Evolutionary conservation across 257 asterid genomes (phyloP).

Genomic region (Lithospermum erythrorhizon): DNA sequence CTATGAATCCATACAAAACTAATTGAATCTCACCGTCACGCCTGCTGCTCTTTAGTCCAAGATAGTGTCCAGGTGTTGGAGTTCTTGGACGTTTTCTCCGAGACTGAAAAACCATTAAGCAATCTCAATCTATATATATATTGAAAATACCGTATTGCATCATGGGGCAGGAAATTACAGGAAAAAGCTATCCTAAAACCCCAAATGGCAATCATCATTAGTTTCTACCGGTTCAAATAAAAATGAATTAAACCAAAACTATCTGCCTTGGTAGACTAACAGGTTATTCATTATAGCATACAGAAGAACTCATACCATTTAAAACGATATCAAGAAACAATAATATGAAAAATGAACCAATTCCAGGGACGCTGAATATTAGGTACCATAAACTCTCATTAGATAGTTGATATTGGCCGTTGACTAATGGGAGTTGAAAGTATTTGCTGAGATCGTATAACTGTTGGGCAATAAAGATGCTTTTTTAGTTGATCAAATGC

Average conservation of each 20-base stretch:
- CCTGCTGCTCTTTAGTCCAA: constrained; percentile 82
- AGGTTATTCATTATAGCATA: not conserved
- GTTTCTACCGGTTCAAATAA: not conserved
- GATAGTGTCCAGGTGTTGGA: constrained; percentile 98
- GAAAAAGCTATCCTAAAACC: not conserved
- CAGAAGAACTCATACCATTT: not conserved
- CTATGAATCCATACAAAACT: not conserved
- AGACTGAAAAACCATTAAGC: constrained; percentile 29
- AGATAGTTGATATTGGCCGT: constrained; percentile 87
- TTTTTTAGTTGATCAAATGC: constrained; percentile 93
- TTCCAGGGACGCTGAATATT: constrained; percentile 41
- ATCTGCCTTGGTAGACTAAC: not conserved
- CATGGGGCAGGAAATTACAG: not conserved
- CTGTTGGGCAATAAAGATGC: constrained; percentile 92
- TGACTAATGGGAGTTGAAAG: constrained; percentile 90
- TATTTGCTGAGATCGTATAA: constrained; percentile 86
- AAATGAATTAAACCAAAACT: not conserved
- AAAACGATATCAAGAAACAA: not conserved
- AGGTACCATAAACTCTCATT: constrained; percentile 91
- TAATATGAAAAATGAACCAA: constrained; percentile 6
- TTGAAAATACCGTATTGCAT: not conserved
- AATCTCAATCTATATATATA: constrained; percentile 4
- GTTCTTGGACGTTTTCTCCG: constrained; percentile 40
- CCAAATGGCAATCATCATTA: not conserved
- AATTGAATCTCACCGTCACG: constrained; percentile 50